A percentile compares a stretch with the other conserved stretches of the same genome.
These are phyloP conservation scores for Dalbergia oliveri DNA, from an alignment of 306 rosid species.

Conservation along the genomic window DNA sequence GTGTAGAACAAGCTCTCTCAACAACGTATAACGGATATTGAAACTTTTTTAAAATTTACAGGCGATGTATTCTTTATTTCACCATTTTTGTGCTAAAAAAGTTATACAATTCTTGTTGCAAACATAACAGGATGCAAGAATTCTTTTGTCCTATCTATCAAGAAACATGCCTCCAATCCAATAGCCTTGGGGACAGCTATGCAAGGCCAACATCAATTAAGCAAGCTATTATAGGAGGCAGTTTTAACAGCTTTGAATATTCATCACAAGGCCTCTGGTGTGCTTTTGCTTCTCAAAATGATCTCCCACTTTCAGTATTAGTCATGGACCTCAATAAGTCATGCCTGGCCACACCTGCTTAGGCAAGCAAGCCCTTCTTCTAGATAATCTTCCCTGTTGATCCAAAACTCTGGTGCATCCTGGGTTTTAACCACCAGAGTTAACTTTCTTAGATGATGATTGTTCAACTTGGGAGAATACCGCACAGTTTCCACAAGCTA, in stretches of 20 bases:
- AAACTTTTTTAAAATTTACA: slow-evolving; percentile 33
- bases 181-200: slow-evolving; percentile 32
- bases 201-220: slow-evolving; percentile 30
- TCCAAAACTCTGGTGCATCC: slow-evolving; percentile 99
- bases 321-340: slow-evolving; percentile 58
- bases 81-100: slow-evolving; percentile 30
- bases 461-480: slow-evolving; percentile 23
- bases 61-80: slow-evolving; percentile 28
- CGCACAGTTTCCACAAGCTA: slow-evolving; percentile 19
- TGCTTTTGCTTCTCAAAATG: slow-evolving; percentile 46
- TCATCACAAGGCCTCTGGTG: slow-evolving; percentile 41
- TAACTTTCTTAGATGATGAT: slow-evolving; percentile 41
- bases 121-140: slow-evolving; percentile 41
- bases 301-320: slow-evolving; percentile 30
- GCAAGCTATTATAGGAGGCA: slow-evolving; percentile 38
- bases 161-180: slow-evolving; percentile 30
- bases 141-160: slow-evolving; percentile 36
- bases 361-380: slow-evolving; percentile 96
- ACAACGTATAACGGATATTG: slow-evolving; percentile 22
- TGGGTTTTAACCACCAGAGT: slow-evolving; percentile 58
- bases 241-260: slow-evolving; percentile 47
- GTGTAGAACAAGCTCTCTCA: slow-evolving; percentile 32
- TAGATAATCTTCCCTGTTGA: slow-evolving; percentile 93
- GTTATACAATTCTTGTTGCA: slow-evolving; percentile 33
- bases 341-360: slow-evolving; percentile 89